A percentile compares a stretch with the other conserved stretches of the same genome.
Evolutionary conservation across 2,329 filamentous ascomycete genomes (phyloP).

Genomic region (Zasmidium cellare): DNA sequence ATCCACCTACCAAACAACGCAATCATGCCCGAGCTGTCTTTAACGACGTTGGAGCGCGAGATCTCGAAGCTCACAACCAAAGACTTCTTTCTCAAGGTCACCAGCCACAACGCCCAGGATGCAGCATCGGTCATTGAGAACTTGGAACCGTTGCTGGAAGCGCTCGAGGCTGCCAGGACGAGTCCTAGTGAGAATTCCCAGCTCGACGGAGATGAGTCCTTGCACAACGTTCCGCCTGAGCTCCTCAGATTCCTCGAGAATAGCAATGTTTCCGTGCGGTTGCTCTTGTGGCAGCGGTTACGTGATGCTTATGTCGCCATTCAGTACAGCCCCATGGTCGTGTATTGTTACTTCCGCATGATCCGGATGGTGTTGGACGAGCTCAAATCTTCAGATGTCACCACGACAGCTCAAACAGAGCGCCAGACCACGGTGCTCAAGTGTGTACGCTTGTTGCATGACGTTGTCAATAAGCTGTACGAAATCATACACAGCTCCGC

Average conservation of each 20-base stretch:
- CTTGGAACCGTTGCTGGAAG: conserved; percentile 85
- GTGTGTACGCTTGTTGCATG: conserved; percentile 76
- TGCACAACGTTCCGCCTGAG: conserved; percentile 56
- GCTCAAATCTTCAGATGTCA: conserved; percentile 60
- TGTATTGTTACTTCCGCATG: conserved; percentile 82
- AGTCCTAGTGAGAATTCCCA: conserved; percentile 1
- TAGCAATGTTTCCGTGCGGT: conserved; percentile 76
- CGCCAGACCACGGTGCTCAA: conserved; percentile 72
- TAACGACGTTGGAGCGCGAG: conserved; percentile 81
- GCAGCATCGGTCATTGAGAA: conserved; percentile 85
- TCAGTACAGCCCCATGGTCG: conserved; percentile 80
- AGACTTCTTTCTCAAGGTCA: conserved; percentile 91
- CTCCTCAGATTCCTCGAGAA: conserved; percentile 82
- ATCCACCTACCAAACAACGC: conserved; percentile 77
- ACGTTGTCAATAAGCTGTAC: conserved; percentile 71
- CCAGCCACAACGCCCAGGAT: conserved; percentile 78
- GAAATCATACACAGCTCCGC: conserved; percentile 65
- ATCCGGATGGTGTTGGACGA: conserved; percentile 80
- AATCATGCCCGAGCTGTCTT: conserved; percentile 83
- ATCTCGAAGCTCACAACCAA: conserved; percentile 91
- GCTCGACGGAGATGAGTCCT: background rate
- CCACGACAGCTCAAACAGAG: conserved; percentile 58
- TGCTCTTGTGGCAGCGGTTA: conserved; percentile 90
- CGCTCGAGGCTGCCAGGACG: conserved; percentile 38
- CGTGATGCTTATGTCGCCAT: conserved; percentile 85